Evolutionary conservation across 2,329 filamentous ascomycete species (phyloP).

Genomic region (Dryadomyces quercus-mongolicae): DNA sequence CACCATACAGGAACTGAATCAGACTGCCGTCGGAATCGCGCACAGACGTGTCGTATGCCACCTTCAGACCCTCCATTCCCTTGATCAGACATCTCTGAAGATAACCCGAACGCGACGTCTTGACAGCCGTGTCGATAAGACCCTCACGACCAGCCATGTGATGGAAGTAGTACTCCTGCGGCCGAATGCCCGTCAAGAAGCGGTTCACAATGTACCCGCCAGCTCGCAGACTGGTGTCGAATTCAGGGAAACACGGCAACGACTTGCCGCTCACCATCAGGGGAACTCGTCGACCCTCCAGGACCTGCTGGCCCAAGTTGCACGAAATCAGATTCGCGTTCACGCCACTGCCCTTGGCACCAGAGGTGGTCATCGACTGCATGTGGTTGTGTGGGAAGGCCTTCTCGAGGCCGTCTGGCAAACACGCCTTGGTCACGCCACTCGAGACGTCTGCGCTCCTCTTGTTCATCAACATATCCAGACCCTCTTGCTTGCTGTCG

Average conservation of each 20-base stretch:
- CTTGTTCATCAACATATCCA: conserved; percentile 80
- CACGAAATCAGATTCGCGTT: conserved; percentile 97
- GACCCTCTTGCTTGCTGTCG: conserved; percentile 75
- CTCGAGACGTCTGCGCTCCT: conserved; percentile 60
- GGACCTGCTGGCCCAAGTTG: conserved; percentile 89
- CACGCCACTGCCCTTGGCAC: conserved; percentile 84
- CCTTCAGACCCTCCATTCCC: conserved; percentile 89
- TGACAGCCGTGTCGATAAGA: conserved; percentile 96
- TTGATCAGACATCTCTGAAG: conserved; percentile 96
- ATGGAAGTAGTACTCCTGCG: conserved; percentile 98
- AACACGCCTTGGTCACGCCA: conserved; percentile 62
- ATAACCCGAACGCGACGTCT: conserved; percentile 94
- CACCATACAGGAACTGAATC: conserved; percentile 91
- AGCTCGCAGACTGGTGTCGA: conserved; percentile 70
- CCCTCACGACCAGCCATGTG: conserved; percentile 98
- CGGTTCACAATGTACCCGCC: conserved; percentile 91
- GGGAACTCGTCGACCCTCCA: conserved; percentile 89
- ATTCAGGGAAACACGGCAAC: conserved; percentile 84
- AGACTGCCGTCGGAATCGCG: conserved; percentile 87
- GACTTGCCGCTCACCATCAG: conserved; percentile 98
- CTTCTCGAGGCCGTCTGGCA: conserved; percentile 76
- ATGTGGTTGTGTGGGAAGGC: conserved; percentile 95
- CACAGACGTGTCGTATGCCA: conserved; percentile 89
- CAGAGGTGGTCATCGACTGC: conserved; percentile 96
- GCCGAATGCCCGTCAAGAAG: conserved; percentile 94